A percentile compares a stretch with the other conserved stretches of the same genome.
Evolutionary conservation across 164 flowering plant genomes (phyloP).

Genomic region (Vitis riparia): DNA sequence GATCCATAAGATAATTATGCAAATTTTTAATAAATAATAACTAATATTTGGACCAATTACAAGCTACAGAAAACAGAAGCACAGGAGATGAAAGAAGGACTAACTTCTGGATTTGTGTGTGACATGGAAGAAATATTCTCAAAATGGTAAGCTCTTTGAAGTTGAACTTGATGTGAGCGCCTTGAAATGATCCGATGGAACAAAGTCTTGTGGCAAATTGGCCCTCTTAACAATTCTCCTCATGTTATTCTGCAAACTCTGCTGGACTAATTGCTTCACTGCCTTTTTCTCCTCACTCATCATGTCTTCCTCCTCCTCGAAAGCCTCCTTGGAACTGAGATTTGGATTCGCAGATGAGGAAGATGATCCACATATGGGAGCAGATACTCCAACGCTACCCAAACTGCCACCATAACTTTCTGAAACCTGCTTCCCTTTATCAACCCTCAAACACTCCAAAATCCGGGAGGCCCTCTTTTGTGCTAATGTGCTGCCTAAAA

Average conservation of each 20-base stretch:
- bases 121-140: constrained; percentile 22
- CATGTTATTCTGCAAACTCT: constrained; percentile 94
- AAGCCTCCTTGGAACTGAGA: constrained; percentile 23
- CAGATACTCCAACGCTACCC: constrained; percentile 52
- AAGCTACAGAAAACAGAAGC: background rate
- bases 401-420: constrained; percentile 30
- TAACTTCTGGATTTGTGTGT: constrained; percentile 13
- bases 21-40: background rate
- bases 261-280: constrained; percentile 86
- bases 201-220: constrained; percentile 85
- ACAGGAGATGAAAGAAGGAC: constrained; percentile 15
- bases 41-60: constrained; percentile 1
- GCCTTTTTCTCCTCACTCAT: constrained; percentile 91
- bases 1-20: background rate
- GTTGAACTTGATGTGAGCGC: constrained; percentile 71
- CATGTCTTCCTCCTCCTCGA: constrained; percentile 43
- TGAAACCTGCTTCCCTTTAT: constrained; percentile 80
- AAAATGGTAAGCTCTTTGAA: constrained; percentile 96
- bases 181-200: constrained; percentile 82
- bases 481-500: constrained; percentile 84
- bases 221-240: constrained; percentile 87
- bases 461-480: constrained; percentile 96
- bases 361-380: constrained; percentile 67
- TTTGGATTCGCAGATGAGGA: constrained; percentile 30
- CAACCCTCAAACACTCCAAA: constrained; percentile 71